Evolutionary conservation across 495 filamentous ascomycete species (phyloP), one percentile per base, ranked within the genome.

Genomic region (Aspergillus bridgeri): DNA sequence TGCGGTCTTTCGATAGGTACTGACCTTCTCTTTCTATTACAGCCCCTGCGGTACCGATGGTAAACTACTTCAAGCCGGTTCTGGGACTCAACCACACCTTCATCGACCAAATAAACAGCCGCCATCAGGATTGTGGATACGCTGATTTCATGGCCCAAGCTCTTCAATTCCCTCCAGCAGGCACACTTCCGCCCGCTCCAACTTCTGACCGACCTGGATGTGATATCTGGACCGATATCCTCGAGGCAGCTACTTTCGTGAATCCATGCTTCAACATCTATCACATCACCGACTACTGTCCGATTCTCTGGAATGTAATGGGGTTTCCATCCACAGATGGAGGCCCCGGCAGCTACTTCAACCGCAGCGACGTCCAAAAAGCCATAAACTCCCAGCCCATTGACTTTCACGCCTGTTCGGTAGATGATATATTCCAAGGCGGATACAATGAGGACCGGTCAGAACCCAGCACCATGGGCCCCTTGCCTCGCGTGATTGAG

Each of bases 181-280:
- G 80, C 3, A 65, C 75, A 13, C 75, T 89, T 38, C 87, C 88
- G 0, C 48, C 48, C 15, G 17, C 51, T 64, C 27, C 67, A 67
- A 2, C 65, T 54, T 33, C 59, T 58, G 51, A 72, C 69, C 23
- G 56, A 62, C 17, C 59, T 53, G 17, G 79, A 75, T 91, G 88
- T 68, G 74, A 78, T 20, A 61, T 88, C 22, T 89, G 77, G 71
- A 72, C 78, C 58, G 75, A 81, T 42, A 81, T 89, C 52, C 71
- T 76, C 47, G 66, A 74, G 17, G 89, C 86, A 23, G 79, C 78
- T 18, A 64, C 75, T 21, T 57, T 73, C 25, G 70, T 87, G 25
- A 94, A 93, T 74, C 90, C 90, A 0, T 93, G 90, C 75, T 94
- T 89, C 76, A 84, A 90, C 75, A 74, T 88, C 47, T 93, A 92